Base-by-base conservation (phyloP, 129 eudicot genomes). In the Flaveria trinervia region DNA sequence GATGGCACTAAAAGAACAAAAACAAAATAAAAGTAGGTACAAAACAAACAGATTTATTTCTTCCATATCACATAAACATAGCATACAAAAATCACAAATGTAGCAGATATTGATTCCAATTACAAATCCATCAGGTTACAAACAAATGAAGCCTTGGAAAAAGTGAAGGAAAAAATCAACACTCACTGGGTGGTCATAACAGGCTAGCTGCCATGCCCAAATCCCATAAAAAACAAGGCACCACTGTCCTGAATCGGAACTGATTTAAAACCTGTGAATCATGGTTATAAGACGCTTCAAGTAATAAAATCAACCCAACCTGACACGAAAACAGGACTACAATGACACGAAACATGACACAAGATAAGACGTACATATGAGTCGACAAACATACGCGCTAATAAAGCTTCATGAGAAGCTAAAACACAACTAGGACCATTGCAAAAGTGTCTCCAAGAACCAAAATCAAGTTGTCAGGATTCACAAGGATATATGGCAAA, bases 201-300 rank as follows among this genome's bases (percentile, higher is more conserved):
- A 84, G 20, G 5, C 68, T 5, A 26, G 44, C 83, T 84, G 90
- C 86, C 83, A 86, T 39, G 74, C 82, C 87, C 91, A 84, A 85
- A 84, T 82, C 93, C 82, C 91, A 60, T 59, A 70, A 82, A 82
- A 76, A 84, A 80, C 85, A 82, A 79, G 85, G 80, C 85, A 69
- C 70, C 80, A 59, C 15, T 11, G 36, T 39, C 72, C 50, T 65
- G 74, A 78, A 83, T 79, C 68, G 64, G 75, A 5, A 71, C 80
- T 72, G 10, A 12, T 16, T 26, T 23, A 3, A 61, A 55, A 36
- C 41, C 26, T n/a, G 60, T 81, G 82, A 85, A 83, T 77, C 82
- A 33, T 0, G 41, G 5, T 36, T 7, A 36, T 41, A 72, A 65
- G 26, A 70, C 46, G 74, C 43, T 70, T 75, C 33, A 61, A 4